A percentile compares a stretch with the other conserved stretches of the same genome.
phyloP scores from a whole-genome alignment of 495 filamentous ascomycete species.

The Cryomyces minteri region DNA sequence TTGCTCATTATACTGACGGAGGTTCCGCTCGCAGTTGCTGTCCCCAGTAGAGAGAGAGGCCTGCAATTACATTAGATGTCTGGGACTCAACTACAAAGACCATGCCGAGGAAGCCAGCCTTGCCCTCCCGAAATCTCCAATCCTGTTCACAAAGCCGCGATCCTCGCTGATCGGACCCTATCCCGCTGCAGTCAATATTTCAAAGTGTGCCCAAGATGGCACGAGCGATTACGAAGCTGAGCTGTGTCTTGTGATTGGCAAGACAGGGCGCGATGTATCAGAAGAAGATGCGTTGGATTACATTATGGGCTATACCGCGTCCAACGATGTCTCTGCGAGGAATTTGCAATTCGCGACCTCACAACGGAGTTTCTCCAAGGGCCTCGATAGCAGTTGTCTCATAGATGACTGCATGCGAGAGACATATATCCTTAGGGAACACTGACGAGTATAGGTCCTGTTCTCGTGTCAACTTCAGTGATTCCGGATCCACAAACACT shows the following conservation, averaged over 20 bases:
- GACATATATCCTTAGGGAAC: constrained; percentile 1
- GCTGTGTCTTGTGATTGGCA: constrained; percentile 23
- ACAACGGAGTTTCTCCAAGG: constrained; percentile 29
- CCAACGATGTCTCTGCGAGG: constrained; percentile 25
- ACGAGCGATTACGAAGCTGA: constrained; percentile 32
- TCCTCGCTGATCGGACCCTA: constrained; percentile 25
- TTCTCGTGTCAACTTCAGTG: constrained; percentile 18
- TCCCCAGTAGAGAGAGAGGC: constrained; percentile 21
- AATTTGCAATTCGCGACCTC: constrained; percentile 16
- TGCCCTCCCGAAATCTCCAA: constrained; percentile 21
- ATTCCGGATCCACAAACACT: constrained; percentile 21
- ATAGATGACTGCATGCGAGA: constrained; percentile 2
- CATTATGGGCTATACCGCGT: constrained; percentile 24
- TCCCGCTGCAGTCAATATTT: constrained; percentile 26
- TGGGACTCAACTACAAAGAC: constrained; percentile 28
- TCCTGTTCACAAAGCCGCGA: constrained; percentile 29
- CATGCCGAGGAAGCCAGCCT: constrained; percentile 20
- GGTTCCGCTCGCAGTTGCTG: constrained; percentile 14
- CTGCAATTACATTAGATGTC: constrained; percentile 27
- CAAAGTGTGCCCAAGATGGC: constrained; percentile 24
- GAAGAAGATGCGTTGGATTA: constrained; percentile 24
- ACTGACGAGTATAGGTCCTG: constrained; percentile 19
- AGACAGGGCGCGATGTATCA: constrained; percentile 22
- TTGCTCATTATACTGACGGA: too few species aligned
- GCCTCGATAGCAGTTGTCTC: constrained; percentile 21